Evolutionary conservation across 1,284 basidiomycete genomes (phyloP).

Genomic region (Hemileia vastatrix): DNA sequence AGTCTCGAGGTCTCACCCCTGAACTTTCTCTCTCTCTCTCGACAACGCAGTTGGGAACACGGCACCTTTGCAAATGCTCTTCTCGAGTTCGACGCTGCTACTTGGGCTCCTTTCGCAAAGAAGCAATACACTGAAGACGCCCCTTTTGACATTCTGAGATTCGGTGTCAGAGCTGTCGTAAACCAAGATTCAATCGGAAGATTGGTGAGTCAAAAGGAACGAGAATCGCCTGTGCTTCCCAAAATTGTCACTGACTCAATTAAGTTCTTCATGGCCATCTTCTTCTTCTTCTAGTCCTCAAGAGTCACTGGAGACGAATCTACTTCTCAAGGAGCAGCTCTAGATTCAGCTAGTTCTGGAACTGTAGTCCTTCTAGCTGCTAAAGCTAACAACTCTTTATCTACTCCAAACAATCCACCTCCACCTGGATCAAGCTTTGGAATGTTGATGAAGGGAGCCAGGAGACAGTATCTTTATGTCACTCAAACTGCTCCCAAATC

Average conservation of each 20-base stretch:
- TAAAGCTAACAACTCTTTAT: constrained; percentile 24
- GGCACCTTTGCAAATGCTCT: neutral
- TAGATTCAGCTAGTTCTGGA: constrained; percentile 37
- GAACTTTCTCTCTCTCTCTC: neutral
- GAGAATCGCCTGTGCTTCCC: neutral
- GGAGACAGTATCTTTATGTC: constrained; percentile 32
- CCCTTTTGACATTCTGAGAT: neutral
- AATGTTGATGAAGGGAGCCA: constrained; percentile 28
- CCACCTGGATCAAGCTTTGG: constrained; percentile 7
- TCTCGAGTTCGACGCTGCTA: neutral
- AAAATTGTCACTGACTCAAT: neutral
- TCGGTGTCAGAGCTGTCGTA: neutral
- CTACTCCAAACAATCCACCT: neutral
- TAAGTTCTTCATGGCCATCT: neutral
- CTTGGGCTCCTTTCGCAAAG: neutral
- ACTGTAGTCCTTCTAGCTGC: constrained; percentile 36
- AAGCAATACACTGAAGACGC: neutral
- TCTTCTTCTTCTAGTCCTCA: constrained; percentile 19
- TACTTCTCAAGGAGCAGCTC: constrained; percentile 29
- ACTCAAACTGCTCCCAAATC: constrained; percentile 28
- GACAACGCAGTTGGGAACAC: neutral
- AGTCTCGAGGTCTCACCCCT: neutral
- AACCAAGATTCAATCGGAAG: neutral
- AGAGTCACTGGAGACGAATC: constrained; percentile 37
- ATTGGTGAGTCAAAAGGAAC: neutral